phyloP scores from a whole-genome alignment of 1,284 basidiomycete species.

The Athelia psychrophila region DNA sequence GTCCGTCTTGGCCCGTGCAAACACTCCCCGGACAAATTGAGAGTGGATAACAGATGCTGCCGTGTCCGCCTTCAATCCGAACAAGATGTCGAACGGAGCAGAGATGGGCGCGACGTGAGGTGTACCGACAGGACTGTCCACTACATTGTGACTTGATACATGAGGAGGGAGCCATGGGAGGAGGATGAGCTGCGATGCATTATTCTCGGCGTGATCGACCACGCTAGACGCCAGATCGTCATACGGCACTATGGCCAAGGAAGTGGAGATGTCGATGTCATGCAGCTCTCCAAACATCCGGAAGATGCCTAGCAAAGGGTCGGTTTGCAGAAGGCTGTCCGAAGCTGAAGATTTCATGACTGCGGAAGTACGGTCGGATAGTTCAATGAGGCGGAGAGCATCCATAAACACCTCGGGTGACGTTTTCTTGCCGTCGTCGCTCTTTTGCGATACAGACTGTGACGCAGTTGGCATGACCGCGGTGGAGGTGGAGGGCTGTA shows the following conservation, averaged over 20 bases:
- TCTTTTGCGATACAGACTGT: constrained; percentile 10
- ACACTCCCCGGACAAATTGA: constrained; percentile 82
- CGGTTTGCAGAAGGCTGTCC: constrained; percentile 68
- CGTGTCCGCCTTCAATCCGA: constrained; percentile 38
- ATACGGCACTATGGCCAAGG: constrained; percentile 63
- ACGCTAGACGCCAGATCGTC: constrained; percentile 74
- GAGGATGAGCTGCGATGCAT: constrained; percentile 74
- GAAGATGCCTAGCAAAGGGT: constrained; percentile 84
- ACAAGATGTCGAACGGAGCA: constrained; percentile 64
- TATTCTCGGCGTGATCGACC: constrained; percentile 59
- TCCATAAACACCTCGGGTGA: constrained; percentile 39
- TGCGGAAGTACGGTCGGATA: constrained; percentile 89
- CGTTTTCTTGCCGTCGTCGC: constrained; percentile 11
- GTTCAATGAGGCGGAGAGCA: constrained; percentile 84
- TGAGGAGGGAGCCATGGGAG: constrained; percentile 73
- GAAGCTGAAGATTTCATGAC: constrained; percentile 84
- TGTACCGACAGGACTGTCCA: constrained; percentile 23
- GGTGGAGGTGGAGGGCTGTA: constrained; percentile 25
- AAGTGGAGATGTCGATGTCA: constrained; percentile 64
- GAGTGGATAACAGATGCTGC: constrained; percentile 58
- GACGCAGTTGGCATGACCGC: constrained; percentile 41
- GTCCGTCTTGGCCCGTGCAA: constrained; percentile 65
- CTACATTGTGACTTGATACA: constrained; percentile 8
- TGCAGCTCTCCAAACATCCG: constrained; percentile 81
- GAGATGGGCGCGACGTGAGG: constrained; percentile 8